phyloP scores from a whole-genome alignment of 148 eudicot genomes.

The Silene uniflora region DNA sequence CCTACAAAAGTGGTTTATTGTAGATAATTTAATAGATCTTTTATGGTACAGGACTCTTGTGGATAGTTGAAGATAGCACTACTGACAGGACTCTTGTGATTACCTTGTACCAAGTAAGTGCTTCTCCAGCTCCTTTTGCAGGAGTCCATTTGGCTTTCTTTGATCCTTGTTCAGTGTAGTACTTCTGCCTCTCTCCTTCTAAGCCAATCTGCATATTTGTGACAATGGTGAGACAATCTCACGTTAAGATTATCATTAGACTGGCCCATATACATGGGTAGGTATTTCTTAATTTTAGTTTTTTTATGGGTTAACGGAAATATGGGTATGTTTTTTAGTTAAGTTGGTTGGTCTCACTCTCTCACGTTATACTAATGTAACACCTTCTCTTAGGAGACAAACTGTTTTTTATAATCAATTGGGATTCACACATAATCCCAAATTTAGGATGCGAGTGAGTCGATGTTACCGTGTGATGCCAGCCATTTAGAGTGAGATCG shows the following conservation, averaged over 20 bases:
- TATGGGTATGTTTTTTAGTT: too few relatives aligned
- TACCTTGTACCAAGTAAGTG: conserved; percentile 94
- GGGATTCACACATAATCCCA: background rate
- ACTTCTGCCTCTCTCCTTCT: conserved; percentile 51
- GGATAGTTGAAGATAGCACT: background rate
- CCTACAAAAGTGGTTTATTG: conserved; percentile 27
- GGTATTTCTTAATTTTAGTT: too few relatives aligned
- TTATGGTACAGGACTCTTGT: conserved; percentile 1
- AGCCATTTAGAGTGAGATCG: conserved; percentile 57
- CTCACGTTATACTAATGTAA: too few relatives aligned
- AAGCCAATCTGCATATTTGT: conserved; percentile 44
- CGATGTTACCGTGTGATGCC: conserved; percentile 62
- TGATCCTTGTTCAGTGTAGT: conserved; percentile 65
- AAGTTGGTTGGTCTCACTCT: too few relatives aligned
- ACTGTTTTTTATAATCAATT: background rate
- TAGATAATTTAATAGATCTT: background rate
- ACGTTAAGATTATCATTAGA: too few relatives aligned
- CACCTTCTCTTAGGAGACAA: too few relatives aligned
- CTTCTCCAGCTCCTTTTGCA: conserved; percentile 32
- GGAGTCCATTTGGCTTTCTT: conserved; percentile 52
- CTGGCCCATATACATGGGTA: too few relatives aligned
- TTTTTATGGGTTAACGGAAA: too few relatives aligned
- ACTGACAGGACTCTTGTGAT: background rate
- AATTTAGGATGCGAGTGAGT: background rate
- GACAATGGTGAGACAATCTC: background rate